phyloP scores from a whole-genome alignment of 116 monocot species.

The Cymodocea nodosa region DNA sequence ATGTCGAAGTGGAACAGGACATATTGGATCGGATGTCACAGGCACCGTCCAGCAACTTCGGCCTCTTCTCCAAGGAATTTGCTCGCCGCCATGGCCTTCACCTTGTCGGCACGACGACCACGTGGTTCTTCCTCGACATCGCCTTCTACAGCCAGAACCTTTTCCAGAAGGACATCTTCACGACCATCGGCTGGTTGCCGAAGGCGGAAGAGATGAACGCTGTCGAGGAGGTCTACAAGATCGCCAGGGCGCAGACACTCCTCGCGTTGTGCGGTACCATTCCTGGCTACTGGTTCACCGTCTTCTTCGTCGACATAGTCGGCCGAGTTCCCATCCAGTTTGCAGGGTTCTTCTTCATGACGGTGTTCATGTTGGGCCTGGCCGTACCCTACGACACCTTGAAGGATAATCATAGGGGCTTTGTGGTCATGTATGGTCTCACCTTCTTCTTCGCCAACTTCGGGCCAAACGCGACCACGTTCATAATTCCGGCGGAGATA shows the following conservation, averaged over 20 bases:
- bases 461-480: slow-evolving; percentile 27
- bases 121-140: no score
- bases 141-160: slow-evolving; percentile 10
- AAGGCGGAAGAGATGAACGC: slow-evolving; percentile 12
- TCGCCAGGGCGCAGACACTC: slow-evolving; percentile 12
- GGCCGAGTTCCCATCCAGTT: slow-evolving; percentile 10
- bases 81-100: no score
- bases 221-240: slow-evolving; percentile 12
- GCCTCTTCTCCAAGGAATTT: no score
- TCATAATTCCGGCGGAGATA: slow-evolving; percentile 31
- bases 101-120: no score
- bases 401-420: slow-evolving; percentile 10
- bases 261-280: slow-evolving; percentile 15
- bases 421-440: slow-evolving; percentile 27
- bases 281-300: slow-evolving; percentile 20
- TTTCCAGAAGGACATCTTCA: slow-evolving; percentile 17
- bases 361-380: no score
- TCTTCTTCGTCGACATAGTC: slow-evolving; percentile 9
- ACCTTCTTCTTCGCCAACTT: no score
- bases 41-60: no score
- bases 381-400: background rate
- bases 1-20: slow-evolving; percentile 10
- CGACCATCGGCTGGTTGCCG: slow-evolving; percentile 13
- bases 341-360: background rate
- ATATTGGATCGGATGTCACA: background rate